phyloP scores from a whole-genome alignment of 164 flowering plant species.

The Akebia trifoliata region DNA sequence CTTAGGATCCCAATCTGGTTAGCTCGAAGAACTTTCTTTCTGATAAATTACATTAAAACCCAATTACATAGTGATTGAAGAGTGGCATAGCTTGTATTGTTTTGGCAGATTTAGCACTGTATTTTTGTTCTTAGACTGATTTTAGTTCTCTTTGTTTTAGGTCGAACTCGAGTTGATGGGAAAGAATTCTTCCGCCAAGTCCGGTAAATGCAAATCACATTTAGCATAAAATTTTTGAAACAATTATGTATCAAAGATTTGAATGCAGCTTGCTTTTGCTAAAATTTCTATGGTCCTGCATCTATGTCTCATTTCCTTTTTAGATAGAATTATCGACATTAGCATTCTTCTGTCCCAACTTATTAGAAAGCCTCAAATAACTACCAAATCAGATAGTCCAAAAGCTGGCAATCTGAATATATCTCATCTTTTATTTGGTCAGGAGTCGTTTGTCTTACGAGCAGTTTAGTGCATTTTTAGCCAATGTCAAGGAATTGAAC shows the following conservation, averaged over 20 bases:
- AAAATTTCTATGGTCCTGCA: too few relatives aligned
- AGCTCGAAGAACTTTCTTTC: conserved; percentile 17
- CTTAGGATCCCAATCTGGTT: conserved; percentile 59
- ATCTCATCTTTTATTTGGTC: conserved; percentile 10
- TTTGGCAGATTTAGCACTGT: not conserved
- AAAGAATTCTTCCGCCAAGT: conserved; percentile 97
- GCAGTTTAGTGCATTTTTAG: conserved; percentile 86
- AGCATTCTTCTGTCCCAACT: not conserved
- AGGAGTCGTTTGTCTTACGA: conserved; percentile 90
- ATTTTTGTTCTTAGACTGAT: conserved; percentile 5
- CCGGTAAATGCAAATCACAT: conserved; percentile 38
- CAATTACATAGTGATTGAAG: too few relatives aligned
- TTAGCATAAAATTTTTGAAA: too few relatives aligned
- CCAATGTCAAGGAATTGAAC: conserved; percentile 90
- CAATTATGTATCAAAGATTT: not conserved
- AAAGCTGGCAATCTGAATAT: not conserved
- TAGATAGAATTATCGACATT: not conserved
- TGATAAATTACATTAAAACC: not conserved
- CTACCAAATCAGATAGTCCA: not conserved
- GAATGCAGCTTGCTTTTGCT: not conserved
- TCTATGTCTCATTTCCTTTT: too few relatives aligned
- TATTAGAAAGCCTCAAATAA: not conserved
- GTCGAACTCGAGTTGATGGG: conserved; percentile 84
- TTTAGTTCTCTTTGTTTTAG: conserved; percentile 33
- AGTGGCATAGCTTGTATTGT: conserved; percentile 3